phyloP scores from a whole-genome alignment of 2,329 filamentous ascomycete genomes.

The Balansia obtecta region DNA sequence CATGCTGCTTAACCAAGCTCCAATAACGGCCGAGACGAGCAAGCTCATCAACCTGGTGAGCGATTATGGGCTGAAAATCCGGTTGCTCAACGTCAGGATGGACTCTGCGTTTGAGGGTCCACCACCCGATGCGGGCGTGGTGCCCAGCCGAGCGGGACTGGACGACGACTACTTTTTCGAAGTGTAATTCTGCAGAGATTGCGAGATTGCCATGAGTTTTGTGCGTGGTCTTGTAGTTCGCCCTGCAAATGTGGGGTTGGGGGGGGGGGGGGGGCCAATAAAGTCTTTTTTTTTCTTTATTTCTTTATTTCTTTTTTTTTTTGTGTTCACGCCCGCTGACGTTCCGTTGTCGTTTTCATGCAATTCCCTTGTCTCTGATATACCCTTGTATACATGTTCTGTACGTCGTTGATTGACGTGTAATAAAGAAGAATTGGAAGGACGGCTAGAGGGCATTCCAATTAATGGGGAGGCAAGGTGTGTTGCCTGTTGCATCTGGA shows the following conservation, averaged over 20 bases:
- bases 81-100: conserved; percentile 80
- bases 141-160: conserved; percentile 73
- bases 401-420: neutral
- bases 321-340: neutral
- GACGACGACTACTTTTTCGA: conserved; percentile 94
- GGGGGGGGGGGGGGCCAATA: neutral
- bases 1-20: conserved; percentile 88
- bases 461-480: neutral
- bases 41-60: conserved; percentile 76
- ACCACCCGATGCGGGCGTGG: conserved; percentile 54
- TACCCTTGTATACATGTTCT: neutral
- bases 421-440: neutral
- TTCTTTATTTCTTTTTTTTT: too few species aligned
- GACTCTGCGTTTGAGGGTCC: conserved; percentile 61
- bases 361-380: neutral
- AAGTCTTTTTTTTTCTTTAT: too few species aligned
- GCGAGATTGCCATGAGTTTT: neutral
- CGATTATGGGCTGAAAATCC: conserved; percentile 86
- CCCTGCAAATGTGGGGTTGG: too few species aligned
- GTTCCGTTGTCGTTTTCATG: too few species aligned
- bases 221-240: too few species aligned
- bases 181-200: conserved; percentile 29
- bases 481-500: neutral
- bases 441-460: neutral
- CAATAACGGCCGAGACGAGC: conserved; percentile 93